phyloP scores from a whole-genome alignment of 1,284 basidiomycete genomes.

The Tilletiopsis washingtonensis region DNA sequence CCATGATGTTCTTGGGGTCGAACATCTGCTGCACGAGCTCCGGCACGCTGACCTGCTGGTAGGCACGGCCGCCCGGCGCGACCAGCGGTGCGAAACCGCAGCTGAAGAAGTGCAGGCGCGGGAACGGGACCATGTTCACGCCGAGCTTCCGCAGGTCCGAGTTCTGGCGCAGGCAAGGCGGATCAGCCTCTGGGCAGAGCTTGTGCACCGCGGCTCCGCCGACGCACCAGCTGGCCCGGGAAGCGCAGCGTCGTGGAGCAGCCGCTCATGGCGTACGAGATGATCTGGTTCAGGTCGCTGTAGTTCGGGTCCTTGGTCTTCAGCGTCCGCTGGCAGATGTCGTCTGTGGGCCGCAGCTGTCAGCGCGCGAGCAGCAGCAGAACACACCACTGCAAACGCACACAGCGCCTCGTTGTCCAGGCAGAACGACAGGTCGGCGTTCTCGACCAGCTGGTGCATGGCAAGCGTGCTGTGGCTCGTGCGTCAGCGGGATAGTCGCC shows the following conservation, averaged over 20 bases:
- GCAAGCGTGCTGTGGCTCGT: no score
- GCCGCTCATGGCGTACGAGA: conserved; percentile 80
- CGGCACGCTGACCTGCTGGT: conserved; percentile 49
- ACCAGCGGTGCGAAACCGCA: conserved; percentile 47
- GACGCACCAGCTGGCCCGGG: conserved; percentile 57
- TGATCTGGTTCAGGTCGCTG: conserved; percentile 51
- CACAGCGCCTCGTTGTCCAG: conserved; percentile 89
- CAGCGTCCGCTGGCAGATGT: conserved; percentile 69
- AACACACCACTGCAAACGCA: conserved; percentile 20
- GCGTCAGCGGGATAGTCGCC: no score
- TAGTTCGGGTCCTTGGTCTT: conserved; percentile 56
- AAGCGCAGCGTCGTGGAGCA: conserved; percentile 82
- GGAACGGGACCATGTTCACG: conserved; percentile 64
- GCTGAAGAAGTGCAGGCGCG: conserved; percentile 48
- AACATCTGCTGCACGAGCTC: conserved; percentile 41
- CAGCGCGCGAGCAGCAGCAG: no score
- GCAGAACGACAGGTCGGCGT: conserved; percentile 79
- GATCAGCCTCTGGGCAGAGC: not conserved
- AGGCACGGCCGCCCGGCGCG: conserved; percentile 52
- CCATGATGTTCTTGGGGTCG: conserved; percentile 50
- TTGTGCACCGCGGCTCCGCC: not conserved
- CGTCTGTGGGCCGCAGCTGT: no score
- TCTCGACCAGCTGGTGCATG: conserved; percentile 79
- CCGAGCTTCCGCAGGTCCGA: conserved; percentile 87
- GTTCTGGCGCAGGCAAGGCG: no score